Conservation (phyloP, 345 rosid species). For the Sonneratia caseolaris region DNA sequence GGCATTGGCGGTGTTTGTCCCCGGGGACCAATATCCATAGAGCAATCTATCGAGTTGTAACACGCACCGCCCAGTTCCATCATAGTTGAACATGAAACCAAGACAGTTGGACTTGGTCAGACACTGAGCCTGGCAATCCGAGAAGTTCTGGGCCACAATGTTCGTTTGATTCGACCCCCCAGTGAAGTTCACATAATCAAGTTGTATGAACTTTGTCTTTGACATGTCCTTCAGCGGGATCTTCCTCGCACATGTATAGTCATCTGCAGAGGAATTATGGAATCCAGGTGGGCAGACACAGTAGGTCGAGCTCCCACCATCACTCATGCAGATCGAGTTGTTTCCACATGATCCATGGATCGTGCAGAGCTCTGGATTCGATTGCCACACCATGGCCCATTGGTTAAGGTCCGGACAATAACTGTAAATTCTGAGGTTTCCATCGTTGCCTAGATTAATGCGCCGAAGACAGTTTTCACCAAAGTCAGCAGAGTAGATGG, state of each 20-base stretch:
- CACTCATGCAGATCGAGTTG: constrained; percentile 41
- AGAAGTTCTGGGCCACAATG: constrained; percentile 18
- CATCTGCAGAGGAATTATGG: not conserved
- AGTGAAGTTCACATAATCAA: constrained; percentile 52
- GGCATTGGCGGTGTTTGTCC: constrained; percentile 23
- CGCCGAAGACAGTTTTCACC: constrained; percentile 16
- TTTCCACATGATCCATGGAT: constrained; percentile 40
- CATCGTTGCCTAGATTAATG: constrained; percentile 39
- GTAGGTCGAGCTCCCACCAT: constrained; percentile 19
- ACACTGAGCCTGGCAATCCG: constrained; percentile 34
- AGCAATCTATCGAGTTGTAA: constrained; percentile 29
- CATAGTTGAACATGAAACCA: constrained; percentile 46
- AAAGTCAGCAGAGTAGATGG: constrained; percentile 29
- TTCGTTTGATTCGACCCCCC: constrained; percentile 25
- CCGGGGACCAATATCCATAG: constrained; percentile 58
- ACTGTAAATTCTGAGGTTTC: constrained; percentile 38
- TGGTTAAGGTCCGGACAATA: not conserved
- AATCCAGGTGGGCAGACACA: constrained; percentile 59
- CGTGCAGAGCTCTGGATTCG: constrained; percentile 37
- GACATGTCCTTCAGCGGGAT: constrained; percentile 1
- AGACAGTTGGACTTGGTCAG: constrained; percentile 14
- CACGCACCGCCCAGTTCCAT: constrained; percentile 42
- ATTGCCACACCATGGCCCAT: constrained; percentile 46
- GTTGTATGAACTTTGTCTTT: constrained; percentile 35
- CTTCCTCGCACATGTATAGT: constrained; percentile 27